Percentiles rank a stretch among this genome's conserved stretches.
These are phyloP conservation scores for Leptographium radiaticola DNA, from an alignment of 2,329 filamentous ascomycete genomes.

Conservation along the genomic window DNA sequence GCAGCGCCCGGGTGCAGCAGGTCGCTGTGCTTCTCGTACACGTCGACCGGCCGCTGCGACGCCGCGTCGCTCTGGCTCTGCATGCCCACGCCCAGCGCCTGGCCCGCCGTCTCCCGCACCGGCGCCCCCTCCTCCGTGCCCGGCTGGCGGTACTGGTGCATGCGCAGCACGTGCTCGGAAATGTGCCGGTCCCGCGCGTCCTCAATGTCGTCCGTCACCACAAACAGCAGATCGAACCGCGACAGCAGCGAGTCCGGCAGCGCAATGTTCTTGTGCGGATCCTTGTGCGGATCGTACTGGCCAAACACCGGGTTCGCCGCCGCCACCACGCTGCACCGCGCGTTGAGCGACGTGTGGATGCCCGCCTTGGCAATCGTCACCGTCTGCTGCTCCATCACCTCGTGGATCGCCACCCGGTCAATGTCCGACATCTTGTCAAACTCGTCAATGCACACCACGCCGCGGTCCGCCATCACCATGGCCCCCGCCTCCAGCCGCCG, in stretches of 20 bases:
- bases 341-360: constrained; percentile 94
- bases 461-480: constrained; percentile 95
- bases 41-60: constrained; percentile 61
- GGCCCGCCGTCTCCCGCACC: constrained; percentile 73
- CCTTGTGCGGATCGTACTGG: constrained; percentile 96
- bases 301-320: constrained; percentile 97
- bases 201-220: constrained; percentile 97
- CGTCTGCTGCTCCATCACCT: constrained; percentile 99
- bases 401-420: constrained; percentile 94
- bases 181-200: constrained; percentile 82
- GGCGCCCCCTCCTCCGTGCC: constrained; percentile 90
- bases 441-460: constrained; percentile 97
- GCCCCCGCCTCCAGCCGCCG: constrained; percentile 89
- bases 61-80: constrained; percentile 56
- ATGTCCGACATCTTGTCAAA: constrained; percentile 99
- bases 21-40: constrained; percentile 91
- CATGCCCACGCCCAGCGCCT: constrained; percentile 76
- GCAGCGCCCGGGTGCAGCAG: constrained; percentile 90
- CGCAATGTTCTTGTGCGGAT: constrained; percentile 96
- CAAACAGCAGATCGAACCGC: constrained; percentile 95
- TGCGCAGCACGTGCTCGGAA: constrained; percentile 91
- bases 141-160: constrained; percentile 89
- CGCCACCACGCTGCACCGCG: constrained; percentile 89
- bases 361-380: constrained; percentile 98
- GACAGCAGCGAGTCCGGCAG: constrained; percentile 91